phyloP scores from a whole-genome alignment of 1,139 yeast genomes.

The Nakaseomyces bracarensis region DNA sequence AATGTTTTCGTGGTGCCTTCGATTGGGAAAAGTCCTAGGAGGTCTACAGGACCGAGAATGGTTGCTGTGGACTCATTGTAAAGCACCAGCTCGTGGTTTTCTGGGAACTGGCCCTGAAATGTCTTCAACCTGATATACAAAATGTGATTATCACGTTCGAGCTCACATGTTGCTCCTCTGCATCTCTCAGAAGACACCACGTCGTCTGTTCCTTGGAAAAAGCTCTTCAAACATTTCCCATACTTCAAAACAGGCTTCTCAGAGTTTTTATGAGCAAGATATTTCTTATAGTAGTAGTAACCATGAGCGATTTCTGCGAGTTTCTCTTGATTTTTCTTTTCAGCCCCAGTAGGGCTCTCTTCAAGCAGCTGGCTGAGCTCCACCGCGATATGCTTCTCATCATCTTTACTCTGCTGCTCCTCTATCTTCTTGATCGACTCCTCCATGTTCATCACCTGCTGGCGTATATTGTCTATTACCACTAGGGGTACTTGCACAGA shows the following conservation, averaged over 20 bases:
- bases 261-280: conserved; percentile 12
- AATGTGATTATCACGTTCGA: conserved; percentile 1
- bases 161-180: background rate
- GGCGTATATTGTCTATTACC: conserved; percentile 2
- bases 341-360: conserved; percentile 8
- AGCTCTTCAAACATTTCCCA: conserved; percentile 6
- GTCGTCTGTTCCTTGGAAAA: background rate
- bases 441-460: conserved; percentile 5
- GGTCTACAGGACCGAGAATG: background rate
- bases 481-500: conserved; percentile 2
- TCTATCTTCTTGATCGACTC: conserved; percentile 2
- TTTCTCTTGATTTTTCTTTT: conserved; percentile 11
- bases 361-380: conserved; percentile 5
- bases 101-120: conserved; percentile 4
- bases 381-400: background rate
- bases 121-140: background rate
- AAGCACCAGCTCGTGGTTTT: background rate
- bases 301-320: conserved; percentile 10
- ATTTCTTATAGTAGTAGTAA: conserved; percentile 13
- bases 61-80: background rate
- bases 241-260: conserved; percentile 10
- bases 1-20: background rate
- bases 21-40: background rate
- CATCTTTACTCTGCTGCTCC: background rate
- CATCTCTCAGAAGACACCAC: background rate